Percentiles rank a stretch among this genome's conserved stretches.
These are phyloP conservation scores for Barnettozyma salicaria DNA, from an alignment of 805 yeast genomes.

Conservation along the genomic window DNA sequence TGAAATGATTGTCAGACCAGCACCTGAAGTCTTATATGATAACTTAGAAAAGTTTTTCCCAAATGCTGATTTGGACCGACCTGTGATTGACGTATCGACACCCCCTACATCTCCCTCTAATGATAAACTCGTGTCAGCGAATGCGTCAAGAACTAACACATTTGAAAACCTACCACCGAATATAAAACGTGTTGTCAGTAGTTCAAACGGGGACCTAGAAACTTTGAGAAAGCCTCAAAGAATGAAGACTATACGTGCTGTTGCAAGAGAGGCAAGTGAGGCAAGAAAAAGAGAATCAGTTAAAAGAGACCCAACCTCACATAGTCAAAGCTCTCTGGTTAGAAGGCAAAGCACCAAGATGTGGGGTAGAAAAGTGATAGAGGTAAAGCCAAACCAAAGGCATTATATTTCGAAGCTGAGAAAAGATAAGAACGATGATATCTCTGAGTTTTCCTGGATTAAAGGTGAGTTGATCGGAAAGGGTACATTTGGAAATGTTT, in stretches of 20 bases:
- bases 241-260: constrained; percentile 87
- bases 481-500: constrained; percentile 95
- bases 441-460: constrained; percentile 92
- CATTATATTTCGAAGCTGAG: constrained; percentile 57
- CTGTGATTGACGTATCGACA: constrained; percentile 68
- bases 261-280: constrained; percentile 84
- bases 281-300: constrained; percentile 40
- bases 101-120: constrained; percentile 50
- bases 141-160: not conserved
- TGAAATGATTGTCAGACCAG: constrained; percentile 80
- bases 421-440: constrained; percentile 53
- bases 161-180: constrained; percentile 5
- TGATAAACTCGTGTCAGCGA: constrained; percentile 5
- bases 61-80: constrained; percentile 83
- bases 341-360: constrained; percentile 83
- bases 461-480: constrained; percentile 95
- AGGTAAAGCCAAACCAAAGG: constrained; percentile 70
- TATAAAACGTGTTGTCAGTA: constrained; percentile 20
- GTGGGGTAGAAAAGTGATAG: constrained; percentile 96
- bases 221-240: constrained; percentile 39
- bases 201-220: constrained; percentile 16
- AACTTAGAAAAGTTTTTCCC: constrained; percentile 92
- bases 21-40: constrained; percentile 88
- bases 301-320: constrained; percentile 11
- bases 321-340: constrained; percentile 33